Conservation (phyloP, 1,284 basidiomycete species). For the Leccinum pachyderme region DNA sequence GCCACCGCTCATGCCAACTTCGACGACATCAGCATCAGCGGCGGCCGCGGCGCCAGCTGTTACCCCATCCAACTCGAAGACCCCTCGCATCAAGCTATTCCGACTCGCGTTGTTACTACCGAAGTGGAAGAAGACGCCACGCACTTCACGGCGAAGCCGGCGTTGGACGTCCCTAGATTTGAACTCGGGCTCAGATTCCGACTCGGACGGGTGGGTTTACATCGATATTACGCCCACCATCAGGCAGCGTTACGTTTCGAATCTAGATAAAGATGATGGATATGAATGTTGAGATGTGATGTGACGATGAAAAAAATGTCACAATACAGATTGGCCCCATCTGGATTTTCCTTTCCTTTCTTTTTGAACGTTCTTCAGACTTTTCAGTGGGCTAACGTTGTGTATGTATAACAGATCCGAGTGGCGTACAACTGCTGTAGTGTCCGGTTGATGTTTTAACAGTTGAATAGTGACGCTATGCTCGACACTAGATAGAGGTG, state of each 20-base stretch:
- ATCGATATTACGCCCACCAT: constrained; percentile 42
- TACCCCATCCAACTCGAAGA: constrained; percentile 13
- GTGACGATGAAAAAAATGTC: neutral
- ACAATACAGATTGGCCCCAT: neutral
- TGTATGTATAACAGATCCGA: neutral
- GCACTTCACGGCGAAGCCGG: neutral
- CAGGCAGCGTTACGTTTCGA: constrained; percentile 27
- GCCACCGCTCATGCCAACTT: constrained; percentile 9
- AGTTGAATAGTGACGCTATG: neutral
- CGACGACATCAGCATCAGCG: neutral
- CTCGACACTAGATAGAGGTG: neutral
- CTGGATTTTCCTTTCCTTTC: neutral
- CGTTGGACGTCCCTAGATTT: neutral
- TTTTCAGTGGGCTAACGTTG: neutral
- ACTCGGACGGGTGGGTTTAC: constrained; percentile 39
- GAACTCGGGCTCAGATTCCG: constrained; percentile 8
- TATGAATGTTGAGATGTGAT: neutral
- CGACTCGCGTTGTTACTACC: constrained; percentile 17
- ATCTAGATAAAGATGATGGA: constrained; percentile 7
- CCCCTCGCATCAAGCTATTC: constrained; percentile 11
- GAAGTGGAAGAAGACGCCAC: constrained; percentile 10
- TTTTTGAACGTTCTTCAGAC: neutral
- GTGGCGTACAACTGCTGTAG: neutral
- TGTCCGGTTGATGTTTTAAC: neutral
- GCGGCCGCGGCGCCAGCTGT: constrained; percentile 7